phyloP scores from a whole-genome alignment of 441 rosid genomes.

The Pelargonium citronellum region DNA sequence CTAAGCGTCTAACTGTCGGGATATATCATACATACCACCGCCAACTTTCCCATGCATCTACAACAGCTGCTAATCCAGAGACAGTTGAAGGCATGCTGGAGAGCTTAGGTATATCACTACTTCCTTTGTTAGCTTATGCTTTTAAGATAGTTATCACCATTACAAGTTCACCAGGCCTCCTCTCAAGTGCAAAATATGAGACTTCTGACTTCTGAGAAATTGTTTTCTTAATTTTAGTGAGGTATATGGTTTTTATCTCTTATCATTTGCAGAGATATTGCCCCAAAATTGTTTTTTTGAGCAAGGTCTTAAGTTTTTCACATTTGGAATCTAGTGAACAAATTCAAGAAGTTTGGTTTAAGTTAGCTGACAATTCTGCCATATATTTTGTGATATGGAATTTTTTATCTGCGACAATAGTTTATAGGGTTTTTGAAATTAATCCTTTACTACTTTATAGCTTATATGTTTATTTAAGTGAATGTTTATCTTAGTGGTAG shows the following conservation, averaged over 20 bases:
- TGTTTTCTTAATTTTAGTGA: background rate
- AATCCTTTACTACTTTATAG: background rate
- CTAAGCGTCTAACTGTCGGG: constrained; percentile 68
- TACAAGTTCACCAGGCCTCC: background rate
- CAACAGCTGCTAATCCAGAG: constrained; percentile 55
- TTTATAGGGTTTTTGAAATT: background rate
- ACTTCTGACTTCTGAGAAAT: background rate
- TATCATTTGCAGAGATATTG: background rate
- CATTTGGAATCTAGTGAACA: no score
- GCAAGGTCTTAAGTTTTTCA: background rate
- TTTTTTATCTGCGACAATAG: no score
- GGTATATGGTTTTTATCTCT: background rate
- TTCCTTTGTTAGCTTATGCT: constrained; percentile 9
- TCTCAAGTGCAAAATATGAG: background rate
- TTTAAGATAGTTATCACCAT: background rate
- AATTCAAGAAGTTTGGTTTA: no score
- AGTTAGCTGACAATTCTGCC: no score
- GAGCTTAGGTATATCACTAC: constrained; percentile 59
- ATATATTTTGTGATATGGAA: no score
- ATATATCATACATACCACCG: constrained; percentile 55
- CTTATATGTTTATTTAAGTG: background rate
- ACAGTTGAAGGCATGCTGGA: constrained; percentile 83
- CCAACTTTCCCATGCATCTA: constrained; percentile 55
- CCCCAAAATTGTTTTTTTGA: background rate
- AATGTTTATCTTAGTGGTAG: background rate